phyloP scores from a whole-genome alignment of 331 rosid genomes.

The Erythrophleum ivorense region DNA sequence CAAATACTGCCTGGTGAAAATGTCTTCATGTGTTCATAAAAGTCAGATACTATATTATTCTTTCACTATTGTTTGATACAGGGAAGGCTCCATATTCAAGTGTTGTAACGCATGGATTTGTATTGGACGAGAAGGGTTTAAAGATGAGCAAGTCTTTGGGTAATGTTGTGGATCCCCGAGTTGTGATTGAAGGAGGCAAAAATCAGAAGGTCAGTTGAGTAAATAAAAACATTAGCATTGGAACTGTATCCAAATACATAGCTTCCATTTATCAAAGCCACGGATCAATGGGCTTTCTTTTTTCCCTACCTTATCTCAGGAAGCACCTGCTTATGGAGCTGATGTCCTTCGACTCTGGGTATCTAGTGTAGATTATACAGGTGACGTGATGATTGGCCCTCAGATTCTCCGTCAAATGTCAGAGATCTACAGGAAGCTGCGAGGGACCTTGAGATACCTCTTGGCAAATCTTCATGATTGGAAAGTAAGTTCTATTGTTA shows the following conservation, averaged over 20 bases:
- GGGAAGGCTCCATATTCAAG: constrained; percentile 95
- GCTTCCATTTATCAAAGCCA: constrained; percentile 35
- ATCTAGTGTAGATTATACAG: constrained; percentile 95
- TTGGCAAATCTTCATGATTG: constrained; percentile 98
- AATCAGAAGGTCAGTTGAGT: constrained; percentile 74
- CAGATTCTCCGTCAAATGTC: constrained; percentile 98
- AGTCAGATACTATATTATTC: constrained; percentile 38
- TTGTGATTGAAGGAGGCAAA: constrained; percentile 94
- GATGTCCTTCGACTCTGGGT: constrained; percentile 98
- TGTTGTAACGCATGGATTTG: constrained; percentile 97
- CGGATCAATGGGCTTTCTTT: constrained; percentile 14
- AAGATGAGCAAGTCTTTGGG: constrained; percentile 99
- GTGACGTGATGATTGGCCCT: constrained; percentile 86
- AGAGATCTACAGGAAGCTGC: constrained; percentile 89
- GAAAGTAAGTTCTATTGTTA: constrained; percentile 62
- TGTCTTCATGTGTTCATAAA: constrained; percentile 10
- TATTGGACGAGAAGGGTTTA: constrained; percentile 90
- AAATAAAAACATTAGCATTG: constrained; percentile 17
- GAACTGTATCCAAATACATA: constrained; percentile 14
- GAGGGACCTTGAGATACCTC: constrained; percentile 97
- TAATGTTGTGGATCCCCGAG: constrained; percentile 87
- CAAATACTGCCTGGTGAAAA: constrained; percentile 12
- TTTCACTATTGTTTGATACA: constrained; percentile 49
- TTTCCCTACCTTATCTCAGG: constrained; percentile 59
- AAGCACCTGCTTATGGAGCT: constrained; percentile 95